Evolutionary conservation across 495 filamentous ascomycete species (phyloP).

Genomic region (Schizothecium vesticola): DNA sequence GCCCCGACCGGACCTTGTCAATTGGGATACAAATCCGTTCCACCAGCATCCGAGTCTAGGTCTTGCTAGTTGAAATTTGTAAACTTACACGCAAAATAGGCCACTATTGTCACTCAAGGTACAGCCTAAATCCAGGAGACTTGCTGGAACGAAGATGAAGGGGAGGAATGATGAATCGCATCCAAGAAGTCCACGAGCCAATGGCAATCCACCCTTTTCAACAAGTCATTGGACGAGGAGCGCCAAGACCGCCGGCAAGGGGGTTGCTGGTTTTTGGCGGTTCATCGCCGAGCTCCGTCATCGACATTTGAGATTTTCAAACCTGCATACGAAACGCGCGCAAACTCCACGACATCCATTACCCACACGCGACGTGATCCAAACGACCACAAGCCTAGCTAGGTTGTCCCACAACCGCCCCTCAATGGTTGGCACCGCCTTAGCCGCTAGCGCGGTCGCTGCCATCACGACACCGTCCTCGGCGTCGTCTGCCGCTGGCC

Average conservation of each 20-base stretch:
- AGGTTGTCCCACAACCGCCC: background rate
- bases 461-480: conserved; percentile 24
- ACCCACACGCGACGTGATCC: background rate
- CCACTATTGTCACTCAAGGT: background rate
- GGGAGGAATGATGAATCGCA: background rate
- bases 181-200: background rate
- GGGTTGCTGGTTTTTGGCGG: background rate
- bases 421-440: conserved; percentile 34
- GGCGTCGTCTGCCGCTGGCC: conserved; percentile 16
- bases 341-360: background rate
- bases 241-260: background rate
- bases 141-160: background rate
- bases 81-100: background rate
- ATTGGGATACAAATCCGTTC: background rate
- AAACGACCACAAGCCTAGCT: background rate
- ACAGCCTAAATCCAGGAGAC: background rate
- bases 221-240: background rate
- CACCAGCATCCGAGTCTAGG: background rate
- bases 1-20: too few species aligned
- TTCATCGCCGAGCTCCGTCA: background rate
- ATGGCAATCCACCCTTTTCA: background rate
- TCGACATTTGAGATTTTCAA: background rate
- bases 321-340: background rate
- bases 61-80: too few species aligned
- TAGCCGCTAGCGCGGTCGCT: conserved; percentile 15